Conservation (phyloP, 768 basidiomycete species). For the Suillus bovinus region DNA sequence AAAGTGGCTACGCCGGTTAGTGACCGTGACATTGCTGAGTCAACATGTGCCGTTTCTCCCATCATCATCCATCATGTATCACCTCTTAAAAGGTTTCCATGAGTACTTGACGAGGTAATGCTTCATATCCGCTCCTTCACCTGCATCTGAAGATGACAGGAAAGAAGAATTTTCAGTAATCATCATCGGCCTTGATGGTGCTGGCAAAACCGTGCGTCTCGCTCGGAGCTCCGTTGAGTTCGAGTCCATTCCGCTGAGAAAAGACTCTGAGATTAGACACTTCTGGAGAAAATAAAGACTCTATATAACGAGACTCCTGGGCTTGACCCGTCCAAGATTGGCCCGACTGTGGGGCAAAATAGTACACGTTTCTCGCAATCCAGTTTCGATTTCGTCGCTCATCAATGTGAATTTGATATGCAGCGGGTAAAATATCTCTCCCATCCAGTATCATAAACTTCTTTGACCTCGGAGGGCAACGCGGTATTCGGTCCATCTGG, state of each 20-base stretch:
- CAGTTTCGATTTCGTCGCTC: neutral
- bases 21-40: too few species aligned
- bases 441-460: constrained; percentile 84
- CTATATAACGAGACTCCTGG: constrained; percentile 86
- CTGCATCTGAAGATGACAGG: constrained; percentile 37
- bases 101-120: constrained; percentile 81
- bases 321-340: constrained; percentile 90
- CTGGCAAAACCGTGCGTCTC: constrained; percentile 79
- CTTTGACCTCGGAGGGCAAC: constrained; percentile 96
- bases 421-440: constrained; percentile 91
- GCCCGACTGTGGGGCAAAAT: constrained; percentile 96
- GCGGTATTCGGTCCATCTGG: constrained; percentile 94
- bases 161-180: constrained; percentile 93
- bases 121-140: neutral
- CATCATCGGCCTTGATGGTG: constrained; percentile 90
- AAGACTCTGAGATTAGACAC: constrained; percentile 48
- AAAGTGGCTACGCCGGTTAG: too few species aligned
- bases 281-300: constrained; percentile 93
- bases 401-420: too few species aligned
- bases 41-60: neutral
- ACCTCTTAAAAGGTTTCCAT: constrained; percentile 89
- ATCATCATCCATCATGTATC: constrained; percentile 77
- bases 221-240: neutral
- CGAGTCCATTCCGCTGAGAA: constrained; percentile 7
- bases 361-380: constrained; percentile 51